Base-by-base conservation (phyloP, 2,329 filamentous ascomycete genomes). In the Botrytis tulipae region DNA sequence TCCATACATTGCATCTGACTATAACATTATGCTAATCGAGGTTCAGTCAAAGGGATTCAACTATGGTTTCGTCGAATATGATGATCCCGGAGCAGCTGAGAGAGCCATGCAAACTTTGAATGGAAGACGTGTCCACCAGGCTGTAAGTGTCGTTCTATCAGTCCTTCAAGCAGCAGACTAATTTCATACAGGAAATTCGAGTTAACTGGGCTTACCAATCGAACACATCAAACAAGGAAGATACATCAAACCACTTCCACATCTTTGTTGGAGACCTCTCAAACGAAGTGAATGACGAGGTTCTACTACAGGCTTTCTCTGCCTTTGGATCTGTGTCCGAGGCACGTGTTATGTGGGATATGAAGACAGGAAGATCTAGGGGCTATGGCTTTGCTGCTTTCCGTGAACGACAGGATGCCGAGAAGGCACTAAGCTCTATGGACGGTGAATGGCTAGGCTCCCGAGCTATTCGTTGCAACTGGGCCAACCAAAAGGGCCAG, bases 121-220 rank as follows among this genome's bases (percentile, higher is more conserved):
- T 82, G 96, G 96, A 72, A 92, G 96, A 78, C 90, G 95, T 77
- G 95, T 99, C 76, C 95, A 99, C 83, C 95, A 98, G 84, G 93
- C 93, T 82, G 95, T 97, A 90, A 83, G 91, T 83, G 69, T 59
- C 61, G 10, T 61, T 51, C 35, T n/a, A 10, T 57, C 14, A 35
- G 29, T 44, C 32, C 5, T 66, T 59, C 29, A 18, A 51, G 44
- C 29, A 46, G n/a, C 46, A 29, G 51, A 29, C 46, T 70, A 73
- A 44, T 29, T 8, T 25, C 59, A 32, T 25, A 74, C 81, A 97
- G 94, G 96, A 99, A 87, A 99, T 99, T 76, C 93, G 95, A 73
- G 96, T 99, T 80, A 99, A 99, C 86, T 99, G 96, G 96, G 96
- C 96, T 35, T 99, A 99, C 81, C 96, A 99, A 86, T 96, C 95